These are phyloP conservation scores for Linum usitatissimum DNA, from an alignment of 345 rosid genomes.

Conservation along the genomic window DNA sequence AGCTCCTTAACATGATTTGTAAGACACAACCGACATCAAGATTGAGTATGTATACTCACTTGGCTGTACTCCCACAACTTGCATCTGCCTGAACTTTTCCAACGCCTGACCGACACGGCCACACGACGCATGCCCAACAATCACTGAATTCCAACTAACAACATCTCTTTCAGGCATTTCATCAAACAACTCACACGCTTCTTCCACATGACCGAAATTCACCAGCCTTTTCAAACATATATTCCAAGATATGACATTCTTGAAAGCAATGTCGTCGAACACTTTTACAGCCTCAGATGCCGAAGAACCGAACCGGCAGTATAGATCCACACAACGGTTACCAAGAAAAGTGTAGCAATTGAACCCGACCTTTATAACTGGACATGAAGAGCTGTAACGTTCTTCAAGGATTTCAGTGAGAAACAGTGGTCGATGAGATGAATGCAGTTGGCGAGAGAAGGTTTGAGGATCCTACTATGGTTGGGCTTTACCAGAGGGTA, in stretches of 20 bases:
- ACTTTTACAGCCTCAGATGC: conserved; percentile 26
- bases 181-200: conserved; percentile 41
- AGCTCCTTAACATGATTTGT: conserved; percentile 44
- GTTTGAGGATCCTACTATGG: conserved; percentile 25
- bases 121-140: conserved; percentile 35
- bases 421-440: conserved; percentile 39
- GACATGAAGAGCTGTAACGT: conserved; percentile 37
- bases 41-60: conserved; percentile 52
- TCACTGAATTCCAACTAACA: conserved; percentile 65
- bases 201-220: conserved; percentile 12
- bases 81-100: conserved; percentile 42
- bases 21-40: conserved; percentile 34
- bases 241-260: conserved; percentile 57
- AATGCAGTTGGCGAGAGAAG: conserved; percentile 26
- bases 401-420: conserved; percentile 22
- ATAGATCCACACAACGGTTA: conserved; percentile 59
- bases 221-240: conserved; percentile 40
- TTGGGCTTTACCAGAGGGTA: conserved; percentile 28
- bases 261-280: conserved; percentile 36
- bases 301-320: conserved; percentile 31
- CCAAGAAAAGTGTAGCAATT: conserved; percentile 41
- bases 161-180: conserved; percentile 60
- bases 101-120: conserved; percentile 31
- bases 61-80: conserved; percentile 28
- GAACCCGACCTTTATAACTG: conserved; percentile 51